These are phyloP conservation scores for Mucor racemosus DNA, from an alignment of 371 early-diverging fungal species.

Conservation along the genomic window DNA sequence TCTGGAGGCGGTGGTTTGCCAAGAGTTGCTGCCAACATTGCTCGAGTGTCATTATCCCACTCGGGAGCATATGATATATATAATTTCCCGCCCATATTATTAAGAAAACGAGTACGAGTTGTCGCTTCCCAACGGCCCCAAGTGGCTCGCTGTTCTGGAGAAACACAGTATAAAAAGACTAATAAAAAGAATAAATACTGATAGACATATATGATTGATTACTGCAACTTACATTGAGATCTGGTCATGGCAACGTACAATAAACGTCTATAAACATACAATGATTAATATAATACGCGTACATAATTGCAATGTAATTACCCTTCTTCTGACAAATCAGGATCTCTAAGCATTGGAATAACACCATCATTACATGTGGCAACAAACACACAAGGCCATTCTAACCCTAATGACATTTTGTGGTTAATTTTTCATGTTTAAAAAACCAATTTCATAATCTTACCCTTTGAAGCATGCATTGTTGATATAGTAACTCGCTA, in stretches of 20 bases:
- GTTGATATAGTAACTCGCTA: constrained; percentile 61
- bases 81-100: background rate
- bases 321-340: constrained; percentile 40
- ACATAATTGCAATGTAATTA: background rate
- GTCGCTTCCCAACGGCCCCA: constrained; percentile 1
- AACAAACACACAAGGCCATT: constrained; percentile 69
- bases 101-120: background rate
- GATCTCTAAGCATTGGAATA: constrained; percentile 47
- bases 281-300: constrained; percentile 20
- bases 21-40: constrained; percentile 15
- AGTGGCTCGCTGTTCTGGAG: background rate
- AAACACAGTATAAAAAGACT: constrained; percentile 25
- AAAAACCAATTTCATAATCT: background rate
- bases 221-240: constrained; percentile 33
- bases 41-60: constrained; percentile 10
- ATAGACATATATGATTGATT: background rate
- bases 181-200: background rate
- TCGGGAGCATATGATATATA: background rate
- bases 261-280: constrained; percentile 35
- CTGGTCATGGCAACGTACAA: constrained; percentile 62
- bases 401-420: constrained; percentile 47
- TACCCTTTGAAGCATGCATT: constrained; percentile 64
- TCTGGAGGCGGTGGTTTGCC: constrained; percentile 1
- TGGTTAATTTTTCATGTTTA: background rate
- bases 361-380: constrained; percentile 55